Base-by-base conservation (phyloP, 164 flowering plant species). In the Annona cherimola region DNA sequence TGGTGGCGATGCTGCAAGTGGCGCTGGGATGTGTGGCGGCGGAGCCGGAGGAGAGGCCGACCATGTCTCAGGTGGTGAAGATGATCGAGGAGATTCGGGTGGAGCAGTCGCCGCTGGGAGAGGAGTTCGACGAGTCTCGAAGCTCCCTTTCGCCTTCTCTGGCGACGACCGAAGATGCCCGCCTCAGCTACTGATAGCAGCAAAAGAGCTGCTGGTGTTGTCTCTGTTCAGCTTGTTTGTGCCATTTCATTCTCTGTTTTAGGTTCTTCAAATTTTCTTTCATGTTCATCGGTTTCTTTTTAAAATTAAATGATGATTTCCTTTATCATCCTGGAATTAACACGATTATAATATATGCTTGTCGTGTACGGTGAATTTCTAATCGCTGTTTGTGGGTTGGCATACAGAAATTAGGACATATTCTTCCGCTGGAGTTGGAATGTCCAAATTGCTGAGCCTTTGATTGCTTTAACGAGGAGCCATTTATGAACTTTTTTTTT, bases 31-130 rank as follows among this genome's bases (percentile, higher is more conserved):
- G 99, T 72, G 94, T 85, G 60, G 88, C 74, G 57, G 73, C 82
- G 9, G 88, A 79, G 79, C 86, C 98, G 0, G 99, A 96, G 63
- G 88, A 87, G 83, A 83, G 99, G 89, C 99, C 97, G 1, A 73
- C 84, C 18, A 93, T 96, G 97, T 67, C 72, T 7, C 86, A 91
- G 67, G 99, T 96, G 59, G 89, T 73, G 12, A 93, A 87, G 82
- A 82, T 91, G 96, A 87, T 96, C 2, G 96, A 92, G 69, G 99
- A 96, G 39, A 88, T 96, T 1, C 74, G 96, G 75, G 96, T 90
- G 62, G 99, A 95, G 84, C 90, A 90, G 77, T 92, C 99, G 5
- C 99, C 98, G 1, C 42, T 92, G 0, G 93, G 88, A n/a, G 99
- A 91, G 43, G 97, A 92, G n/a, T 85, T 86, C 50, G 94, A 92